These are phyloP conservation scores for Syzygium aromaticum DNA, from an alignment of 345 rosid genomes.

Conservation along the genomic window DNA sequence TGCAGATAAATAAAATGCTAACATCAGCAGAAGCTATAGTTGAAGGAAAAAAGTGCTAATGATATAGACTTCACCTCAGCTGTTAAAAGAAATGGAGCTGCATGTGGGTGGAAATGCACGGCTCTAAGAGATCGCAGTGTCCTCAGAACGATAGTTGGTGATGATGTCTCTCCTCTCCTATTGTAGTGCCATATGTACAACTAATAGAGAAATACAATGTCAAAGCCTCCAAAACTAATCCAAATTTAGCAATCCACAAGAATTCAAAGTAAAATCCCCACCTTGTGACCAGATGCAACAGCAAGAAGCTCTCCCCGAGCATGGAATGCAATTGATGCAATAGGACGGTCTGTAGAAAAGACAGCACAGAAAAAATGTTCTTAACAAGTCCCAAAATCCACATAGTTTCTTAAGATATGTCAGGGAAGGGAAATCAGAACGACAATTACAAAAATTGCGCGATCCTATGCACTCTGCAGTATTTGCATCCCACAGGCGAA, in stretches of 20 bases:
- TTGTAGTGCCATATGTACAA: constrained; percentile 69
- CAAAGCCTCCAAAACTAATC: background rate
- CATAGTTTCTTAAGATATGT: background rate
- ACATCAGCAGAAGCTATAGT: background rate
- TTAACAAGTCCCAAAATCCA: background rate
- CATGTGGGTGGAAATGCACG: constrained; percentile 73
- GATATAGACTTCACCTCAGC: constrained; percentile 48
- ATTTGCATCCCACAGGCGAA: constrained; percentile 68
- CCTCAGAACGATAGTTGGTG: constrained; percentile 49
- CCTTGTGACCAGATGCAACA: constrained; percentile 81
- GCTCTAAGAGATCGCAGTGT: constrained; percentile 69
- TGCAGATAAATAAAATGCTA: constrained; percentile 28
- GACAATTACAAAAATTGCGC: constrained; percentile 53
- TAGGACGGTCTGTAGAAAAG: constrained; percentile 49
- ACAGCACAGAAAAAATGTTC: background rate
- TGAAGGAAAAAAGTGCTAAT: constrained; percentile 7
- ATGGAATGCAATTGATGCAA: constrained; percentile 81
- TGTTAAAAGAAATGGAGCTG: constrained; percentile 64
- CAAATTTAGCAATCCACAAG: background rate
- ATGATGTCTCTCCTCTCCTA: constrained; percentile 51
- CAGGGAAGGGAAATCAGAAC: background rate
- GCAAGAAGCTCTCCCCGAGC: constrained; percentile 72
- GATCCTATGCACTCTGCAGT: constrained; percentile 62
- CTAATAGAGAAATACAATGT: constrained; percentile 19
- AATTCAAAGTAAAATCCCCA: constrained; percentile 7